These are phyloP conservation scores for Fusarium sp. DNA, from an alignment of 2,329 filamentous ascomycete species.

Conservation along the genomic window DNA sequence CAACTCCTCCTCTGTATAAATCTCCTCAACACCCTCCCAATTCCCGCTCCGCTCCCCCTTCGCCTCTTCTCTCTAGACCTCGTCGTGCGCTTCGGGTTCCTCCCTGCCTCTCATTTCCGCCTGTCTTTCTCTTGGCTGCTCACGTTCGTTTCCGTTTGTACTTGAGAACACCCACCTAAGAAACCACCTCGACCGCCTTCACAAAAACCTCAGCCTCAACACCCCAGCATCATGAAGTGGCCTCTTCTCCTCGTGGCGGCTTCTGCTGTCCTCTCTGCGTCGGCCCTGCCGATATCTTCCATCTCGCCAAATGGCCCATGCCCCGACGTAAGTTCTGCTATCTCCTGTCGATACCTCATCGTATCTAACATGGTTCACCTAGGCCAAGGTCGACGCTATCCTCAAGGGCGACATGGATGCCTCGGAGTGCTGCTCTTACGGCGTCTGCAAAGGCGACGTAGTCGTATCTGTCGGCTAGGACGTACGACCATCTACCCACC, in stretches of 20 bases:
- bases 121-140: neutral
- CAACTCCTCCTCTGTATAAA: neutral
- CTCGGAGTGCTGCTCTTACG: conserved; percentile 67
- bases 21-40: neutral
- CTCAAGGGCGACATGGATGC: conserved; percentile 60
- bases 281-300: conserved; percentile 40
- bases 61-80: neutral
- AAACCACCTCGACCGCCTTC: neutral
- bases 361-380: conserved; percentile 10
- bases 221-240: conserved; percentile 37
- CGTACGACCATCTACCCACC: neutral
- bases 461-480: conserved; percentile 58
- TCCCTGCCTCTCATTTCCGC: neutral
- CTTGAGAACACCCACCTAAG: neutral
- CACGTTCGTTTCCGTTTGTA: neutral
- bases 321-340: conserved; percentile 44
- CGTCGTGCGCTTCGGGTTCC: neutral
- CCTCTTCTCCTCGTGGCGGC: conserved; percentile 31
- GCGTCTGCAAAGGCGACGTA: conserved; percentile 62
- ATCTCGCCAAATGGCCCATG: conserved; percentile 52
- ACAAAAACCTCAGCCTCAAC: neutral
- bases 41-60: neutral
- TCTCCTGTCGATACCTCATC: neutral
- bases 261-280: conserved; percentile 22
- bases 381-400: conserved; percentile 56